Conservation (phyloP, 2,329 filamentous ascomycete genomes). For the Tolypocladium paradoxum region DNA sequence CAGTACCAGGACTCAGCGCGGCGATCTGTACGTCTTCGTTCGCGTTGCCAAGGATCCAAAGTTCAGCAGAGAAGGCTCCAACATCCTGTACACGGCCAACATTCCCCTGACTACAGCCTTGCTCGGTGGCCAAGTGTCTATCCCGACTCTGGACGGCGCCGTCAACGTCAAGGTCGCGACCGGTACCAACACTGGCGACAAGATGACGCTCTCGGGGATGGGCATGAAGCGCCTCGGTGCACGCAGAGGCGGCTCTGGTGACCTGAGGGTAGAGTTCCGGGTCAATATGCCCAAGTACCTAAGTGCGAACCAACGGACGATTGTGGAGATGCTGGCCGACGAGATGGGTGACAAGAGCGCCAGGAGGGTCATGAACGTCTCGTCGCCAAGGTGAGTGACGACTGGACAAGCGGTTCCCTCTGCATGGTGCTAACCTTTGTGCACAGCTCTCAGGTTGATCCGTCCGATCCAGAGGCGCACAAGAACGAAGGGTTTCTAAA, state of each 20-base stretch:
- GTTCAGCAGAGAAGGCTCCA: constrained; percentile 77
- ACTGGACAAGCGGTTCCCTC: not conserved
- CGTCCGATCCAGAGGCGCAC: constrained; percentile 38
- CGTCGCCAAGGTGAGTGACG: constrained; percentile 18
- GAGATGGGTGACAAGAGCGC: constrained; percentile 91
- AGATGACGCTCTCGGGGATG: constrained; percentile 78
- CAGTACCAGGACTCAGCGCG: constrained; percentile 55
- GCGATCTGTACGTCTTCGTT: constrained; percentile 87
- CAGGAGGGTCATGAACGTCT: constrained; percentile 81
- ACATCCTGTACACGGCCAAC: constrained; percentile 84
- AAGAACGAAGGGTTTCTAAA: constrained; percentile 86
- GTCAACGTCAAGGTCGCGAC: constrained; percentile 86
- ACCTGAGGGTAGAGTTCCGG: constrained; percentile 89
- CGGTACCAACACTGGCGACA: constrained; percentile 86
- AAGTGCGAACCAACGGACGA: constrained; percentile 79
- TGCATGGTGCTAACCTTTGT: constrained; percentile 1
- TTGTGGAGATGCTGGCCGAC: constrained; percentile 91
- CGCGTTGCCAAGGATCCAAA: constrained; percentile 81
- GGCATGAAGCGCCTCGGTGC: constrained; percentile 81
- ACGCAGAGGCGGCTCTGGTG: constrained; percentile 59
- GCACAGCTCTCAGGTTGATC: constrained; percentile 4
- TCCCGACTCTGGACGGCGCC: constrained; percentile 83
- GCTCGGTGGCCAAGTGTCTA: constrained; percentile 77
- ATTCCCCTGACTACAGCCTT: constrained; percentile 89
- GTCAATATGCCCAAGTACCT: constrained; percentile 93